Evolutionary conservation across 2,329 filamentous ascomycete genomes (phyloP).

Genomic region (Cordyceps javanica): DNA sequence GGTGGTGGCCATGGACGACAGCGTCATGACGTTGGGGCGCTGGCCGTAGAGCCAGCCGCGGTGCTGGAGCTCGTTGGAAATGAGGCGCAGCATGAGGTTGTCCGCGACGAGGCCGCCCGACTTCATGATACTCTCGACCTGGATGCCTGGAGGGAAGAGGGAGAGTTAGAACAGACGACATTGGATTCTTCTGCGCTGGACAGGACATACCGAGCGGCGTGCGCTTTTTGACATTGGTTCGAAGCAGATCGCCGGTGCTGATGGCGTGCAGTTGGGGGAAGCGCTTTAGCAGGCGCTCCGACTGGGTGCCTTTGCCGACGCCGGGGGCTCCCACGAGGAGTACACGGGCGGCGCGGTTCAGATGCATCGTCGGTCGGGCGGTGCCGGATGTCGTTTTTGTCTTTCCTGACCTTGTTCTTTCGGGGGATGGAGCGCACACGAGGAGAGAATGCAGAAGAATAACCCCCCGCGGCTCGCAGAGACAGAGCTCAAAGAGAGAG

Average conservation of each 20-base stretch:
- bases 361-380: slow-evolving; percentile 43
- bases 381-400: neutral
- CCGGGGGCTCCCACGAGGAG: slow-evolving; percentile 95
- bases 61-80: slow-evolving; percentile 78
- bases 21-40: slow-evolving; percentile 45
- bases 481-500: neutral
- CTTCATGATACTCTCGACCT: slow-evolving; percentile 85
- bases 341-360: slow-evolving; percentile 78
- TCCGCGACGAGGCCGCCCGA: slow-evolving; percentile 87
- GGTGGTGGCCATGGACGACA: slow-evolving; percentile 37
- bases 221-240: slow-evolving; percentile 83
- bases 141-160: slow-evolving; percentile 56
- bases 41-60: slow-evolving; percentile 71
- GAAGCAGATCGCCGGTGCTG: slow-evolving; percentile 86
- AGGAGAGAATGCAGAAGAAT: neutral
- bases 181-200: no score
- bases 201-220: slow-evolving; percentile 68
- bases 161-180: neutral
- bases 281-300: slow-evolving; percentile 75
- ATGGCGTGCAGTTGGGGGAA: slow-evolving; percentile 88
- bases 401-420: neutral
- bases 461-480: slow-evolving; percentile 8
- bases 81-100: slow-evolving; percentile 83
- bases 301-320: slow-evolving; percentile 95
- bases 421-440: neutral